Conservation (phyloP, 495 filamentous ascomycete genomes). For the Daldinia grandis region DNA sequence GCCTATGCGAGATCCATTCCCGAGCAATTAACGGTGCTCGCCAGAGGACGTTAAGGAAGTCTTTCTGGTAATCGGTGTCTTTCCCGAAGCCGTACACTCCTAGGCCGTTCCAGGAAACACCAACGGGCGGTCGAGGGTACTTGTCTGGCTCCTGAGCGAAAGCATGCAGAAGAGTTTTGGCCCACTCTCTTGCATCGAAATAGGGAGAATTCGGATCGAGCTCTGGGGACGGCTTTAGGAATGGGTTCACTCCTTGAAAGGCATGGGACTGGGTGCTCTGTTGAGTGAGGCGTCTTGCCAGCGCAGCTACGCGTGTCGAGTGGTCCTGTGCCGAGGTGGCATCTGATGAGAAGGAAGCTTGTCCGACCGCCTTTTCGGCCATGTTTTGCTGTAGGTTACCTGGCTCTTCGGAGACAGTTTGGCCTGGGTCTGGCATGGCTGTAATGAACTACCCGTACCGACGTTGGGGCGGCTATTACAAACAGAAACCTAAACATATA, state of each 20-base stretch:
- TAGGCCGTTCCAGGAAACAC: slow-evolving; percentile 21
- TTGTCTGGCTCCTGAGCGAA: slow-evolving; percentile 25
- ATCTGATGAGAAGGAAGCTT: slow-evolving; percentile 16
- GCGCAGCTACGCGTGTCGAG: slow-evolving; percentile 1
- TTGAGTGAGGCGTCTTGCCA: slow-evolving; percentile 18
- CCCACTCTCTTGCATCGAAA: slow-evolving; percentile 23
- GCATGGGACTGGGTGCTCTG: slow-evolving; percentile 2
- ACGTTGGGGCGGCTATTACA: background rate
- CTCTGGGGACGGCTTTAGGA: slow-evolving; percentile 3
- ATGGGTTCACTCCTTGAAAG: slow-evolving; percentile 21
- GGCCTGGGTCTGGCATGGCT: slow-evolving; percentile 1
- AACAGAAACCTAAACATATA: background rate
- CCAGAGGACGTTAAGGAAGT: slow-evolving; percentile 18
- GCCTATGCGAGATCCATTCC: slow-evolving; percentile 25
- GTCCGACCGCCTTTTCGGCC: slow-evolving; percentile 5
- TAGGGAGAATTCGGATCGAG: slow-evolving; percentile 26
- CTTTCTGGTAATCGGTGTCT: slow-evolving; percentile 28
- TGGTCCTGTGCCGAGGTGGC: slow-evolving; percentile 4
- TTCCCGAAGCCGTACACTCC: slow-evolving; percentile 24
- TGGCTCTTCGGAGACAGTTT: background rate
- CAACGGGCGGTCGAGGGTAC: slow-evolving; percentile 24
- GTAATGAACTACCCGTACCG: background rate
- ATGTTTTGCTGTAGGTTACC: background rate
- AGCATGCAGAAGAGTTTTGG: slow-evolving; percentile 16
- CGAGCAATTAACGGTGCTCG: slow-evolving; percentile 13